Evolutionary conservation across 257 asterid species (phyloP), one percentile per base, ranked within the genome.

Genomic region (Asclepias syriaca): DNA sequence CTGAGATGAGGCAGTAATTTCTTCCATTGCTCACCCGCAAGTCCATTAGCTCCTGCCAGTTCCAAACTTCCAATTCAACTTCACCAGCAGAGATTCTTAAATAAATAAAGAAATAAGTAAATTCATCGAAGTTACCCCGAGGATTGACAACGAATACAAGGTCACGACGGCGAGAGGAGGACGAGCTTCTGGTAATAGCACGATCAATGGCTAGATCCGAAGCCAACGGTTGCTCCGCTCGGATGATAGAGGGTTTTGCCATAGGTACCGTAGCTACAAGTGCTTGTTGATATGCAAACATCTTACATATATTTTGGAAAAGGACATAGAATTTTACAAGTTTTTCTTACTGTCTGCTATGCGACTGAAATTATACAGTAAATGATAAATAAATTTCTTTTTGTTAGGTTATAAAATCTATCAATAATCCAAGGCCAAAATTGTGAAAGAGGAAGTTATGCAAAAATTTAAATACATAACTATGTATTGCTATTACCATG

Each of bases 21-120:
- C 88, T 90, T 92, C 99, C 98, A 95, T 84, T 95, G 96, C 84
- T 87, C 89, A 48, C 89, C 99, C 3, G 99, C 87, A 61, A 79
- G 85, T 81, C 99, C 99, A 83, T 92, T 95, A 73, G 99, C 97
- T 64, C 99, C 99, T 95, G 85, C 70, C 76, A 74, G 73, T 74
- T 72, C 49, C 87, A 79, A 24, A 24, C 27, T 24, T 24, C 27
- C 27, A 24, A 72, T 69, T 65, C 69, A 66, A 59, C 4, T 75
- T 68, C 68, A 67, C 54, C 72, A 7, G 59, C 63, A 2, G 24
- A 24, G n/a, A 53, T 27, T n/a, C 8, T 54, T 16, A 22, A 67
- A 43, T 43, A 43, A 43, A 43, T 43, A 43, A 27, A 59, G 37
- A 67, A 69, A 59, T 27, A 72, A 6, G 55, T 21, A 39, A 43